A percentile compares a stretch with the other conserved stretches of the same genome.
phyloP scores from a whole-genome alignment of 2,329 filamentous ascomycete species.

The Paramyrothecium roridum region DNA sequence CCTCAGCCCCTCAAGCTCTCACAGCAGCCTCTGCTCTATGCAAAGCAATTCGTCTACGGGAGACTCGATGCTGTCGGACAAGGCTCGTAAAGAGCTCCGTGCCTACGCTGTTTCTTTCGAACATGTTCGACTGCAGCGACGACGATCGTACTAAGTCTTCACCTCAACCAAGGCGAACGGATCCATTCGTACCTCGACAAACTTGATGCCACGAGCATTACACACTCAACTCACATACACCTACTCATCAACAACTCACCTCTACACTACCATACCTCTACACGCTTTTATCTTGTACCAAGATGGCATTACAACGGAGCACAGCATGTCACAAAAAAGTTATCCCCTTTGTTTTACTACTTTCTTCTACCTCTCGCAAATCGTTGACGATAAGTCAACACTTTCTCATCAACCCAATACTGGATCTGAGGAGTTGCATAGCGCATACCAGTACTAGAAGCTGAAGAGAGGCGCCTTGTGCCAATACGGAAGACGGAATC shows the following conservation, averaged over 20 bases:
- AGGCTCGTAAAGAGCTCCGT: constrained; percentile 74
- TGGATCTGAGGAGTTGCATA: background rate
- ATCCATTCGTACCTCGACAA: constrained; percentile 4
- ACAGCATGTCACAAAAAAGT: constrained; percentile 45
- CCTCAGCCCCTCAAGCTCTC: constrained; percentile 72
- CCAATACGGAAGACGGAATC: constrained; percentile 24
- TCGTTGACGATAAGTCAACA: background rate
- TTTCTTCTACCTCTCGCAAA: constrained; percentile 11
- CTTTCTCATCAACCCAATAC: background rate
- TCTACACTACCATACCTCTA: constrained; percentile 15
- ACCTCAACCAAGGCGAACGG: no score
- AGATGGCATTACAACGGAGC: constrained; percentile 45
- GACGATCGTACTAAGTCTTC: constrained; percentile 48
- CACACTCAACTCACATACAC: constrained; percentile 5
- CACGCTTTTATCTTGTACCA: constrained; percentile 32
- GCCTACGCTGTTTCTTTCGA: constrained; percentile 89
- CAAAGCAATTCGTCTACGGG: constrained; percentile 57
- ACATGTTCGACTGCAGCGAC: constrained; percentile 63
- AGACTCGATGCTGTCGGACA: constrained; percentile 64
- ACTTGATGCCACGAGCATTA: constrained; percentile 10
- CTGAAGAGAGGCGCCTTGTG: constrained; percentile 17
- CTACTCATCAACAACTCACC: constrained; percentile 26
- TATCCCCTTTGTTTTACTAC: constrained; percentile 18
- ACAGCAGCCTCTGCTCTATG: constrained; percentile 80
- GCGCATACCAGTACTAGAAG: background rate